Evolutionary conservation across 306 rosid species (phyloP).

Genomic region (Ceratonia siliqua): DNA sequence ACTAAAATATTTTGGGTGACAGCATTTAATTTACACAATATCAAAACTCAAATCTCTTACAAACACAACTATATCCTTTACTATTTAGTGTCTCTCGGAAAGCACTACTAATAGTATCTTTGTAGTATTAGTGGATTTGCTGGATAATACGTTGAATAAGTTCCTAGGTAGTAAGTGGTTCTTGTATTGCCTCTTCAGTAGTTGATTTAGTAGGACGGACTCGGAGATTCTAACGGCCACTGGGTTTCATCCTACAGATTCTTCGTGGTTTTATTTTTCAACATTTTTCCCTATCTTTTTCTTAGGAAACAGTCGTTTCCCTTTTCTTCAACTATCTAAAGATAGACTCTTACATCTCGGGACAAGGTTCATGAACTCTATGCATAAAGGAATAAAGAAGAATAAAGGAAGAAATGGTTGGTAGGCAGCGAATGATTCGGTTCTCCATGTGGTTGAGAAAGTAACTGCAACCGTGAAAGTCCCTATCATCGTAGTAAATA

Average conservation of each 20-base stretch:
- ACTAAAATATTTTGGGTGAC: too few species aligned
- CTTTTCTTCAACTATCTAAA: background rate
- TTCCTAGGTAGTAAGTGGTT: background rate
- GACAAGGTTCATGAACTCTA: background rate
- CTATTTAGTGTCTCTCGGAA: background rate
- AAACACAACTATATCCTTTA: background rate
- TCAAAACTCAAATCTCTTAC: conserved; percentile 26
- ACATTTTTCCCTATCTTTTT: background rate
- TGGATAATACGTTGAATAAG: background rate
- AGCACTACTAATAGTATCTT: background rate
- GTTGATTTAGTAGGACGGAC: background rate
- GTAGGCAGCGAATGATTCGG: background rate
- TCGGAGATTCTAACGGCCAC: background rate
- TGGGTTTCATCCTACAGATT: background rate
- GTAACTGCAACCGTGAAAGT: conserved; percentile 10
- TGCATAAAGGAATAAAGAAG: background rate
- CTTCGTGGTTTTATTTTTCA: background rate
- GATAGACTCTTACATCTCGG: background rate
- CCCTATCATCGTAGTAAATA: background rate
- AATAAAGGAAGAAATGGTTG: background rate
- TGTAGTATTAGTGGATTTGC: background rate
- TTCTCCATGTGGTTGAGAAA: conserved; percentile 7
- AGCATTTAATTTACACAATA: too few species aligned
- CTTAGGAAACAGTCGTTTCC: background rate
- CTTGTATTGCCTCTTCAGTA: background rate